Base-by-base conservation (phyloP, 768 basidiomycete species). In the Brasilioporus rufonigricans region DNA sequence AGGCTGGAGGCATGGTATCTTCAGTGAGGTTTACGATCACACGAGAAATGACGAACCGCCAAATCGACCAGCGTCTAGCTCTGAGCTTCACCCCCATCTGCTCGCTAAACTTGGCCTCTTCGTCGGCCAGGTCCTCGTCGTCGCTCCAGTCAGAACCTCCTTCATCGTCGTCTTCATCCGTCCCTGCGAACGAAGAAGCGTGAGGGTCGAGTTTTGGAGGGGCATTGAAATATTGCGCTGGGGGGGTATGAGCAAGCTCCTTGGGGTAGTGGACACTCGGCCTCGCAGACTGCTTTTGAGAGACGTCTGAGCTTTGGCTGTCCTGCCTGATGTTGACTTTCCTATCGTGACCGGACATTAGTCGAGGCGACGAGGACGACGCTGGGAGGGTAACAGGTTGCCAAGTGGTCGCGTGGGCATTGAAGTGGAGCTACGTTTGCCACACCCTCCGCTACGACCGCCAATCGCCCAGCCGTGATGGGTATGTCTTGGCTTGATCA, bases 121-220 rank as follows among this genome's bases (percentile, higher is more conserved):
- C 78, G 56, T 90, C 84, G 0, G 77, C 80, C 18, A 92, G 73
- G 63, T 91, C 87, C 51, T 89, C 89, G 58, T 91, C 90, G 18
- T 76, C 85, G 36, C 84, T 85, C 89, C 89, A 90, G 65, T 91
- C 85, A 55, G 84, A 89, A n/a, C 81, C 71, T 0, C 69, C 75
- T 0, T 80, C 77, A 12, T 80, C 80, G 21, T 86, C 84, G 1
- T 80, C 78, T 11, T 85, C 86, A 47, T 87, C 85, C 4, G 80
- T 81, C 38, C 71, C 77, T 27, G 73, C 77, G 16, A 80, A 67
- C 3, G 84, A 84, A 18, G 82, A 60, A 24, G 66, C 58, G 26
- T 65, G 69, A 26, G 75, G 72, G 5, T 70, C 66, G 70, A 74
- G 51, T 74, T 65, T 61, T 62, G 65, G 58, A 63, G 70, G 53